These are phyloP conservation scores for Speleostelium caveatum DNA, from an alignment of 78 protist genomes.

Conservation along the genomic window DNA sequence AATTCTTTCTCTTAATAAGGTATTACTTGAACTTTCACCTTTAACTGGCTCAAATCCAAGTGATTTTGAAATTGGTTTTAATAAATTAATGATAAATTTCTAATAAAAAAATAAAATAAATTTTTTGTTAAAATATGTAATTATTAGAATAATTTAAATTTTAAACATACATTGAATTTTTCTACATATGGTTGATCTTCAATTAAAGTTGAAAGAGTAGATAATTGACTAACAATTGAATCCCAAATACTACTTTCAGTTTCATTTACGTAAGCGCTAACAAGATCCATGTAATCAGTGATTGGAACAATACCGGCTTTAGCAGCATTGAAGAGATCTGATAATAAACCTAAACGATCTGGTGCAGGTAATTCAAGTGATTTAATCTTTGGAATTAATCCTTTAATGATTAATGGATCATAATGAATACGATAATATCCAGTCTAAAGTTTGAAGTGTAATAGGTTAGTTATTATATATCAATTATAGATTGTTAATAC, in stretches of 20 bases:
- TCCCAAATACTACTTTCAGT: conserved; percentile 72
- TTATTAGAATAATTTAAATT: background rate
- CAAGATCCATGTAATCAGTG: conserved; percentile 56
- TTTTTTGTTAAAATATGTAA: background rate
- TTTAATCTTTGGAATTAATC: conserved; percentile 6
- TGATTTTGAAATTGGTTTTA: conserved; percentile 41
- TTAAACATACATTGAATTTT: conserved; percentile 18
- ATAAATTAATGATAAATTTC: conserved; percentile 18
- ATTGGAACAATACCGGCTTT: conserved; percentile 23
- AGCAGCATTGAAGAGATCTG: background rate
- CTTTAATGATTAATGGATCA: conserved; percentile 4
- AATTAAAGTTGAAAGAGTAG: background rate
- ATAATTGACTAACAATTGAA: conserved; percentile 1
- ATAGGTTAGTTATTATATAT: too few relatives aligned
- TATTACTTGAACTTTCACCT: conserved; percentile 28
- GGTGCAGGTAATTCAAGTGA: conserved; percentile 16
- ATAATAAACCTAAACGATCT: conserved; percentile 6
- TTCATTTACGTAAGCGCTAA: conserved; percentile 34
- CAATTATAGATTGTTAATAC: too few relatives aligned
- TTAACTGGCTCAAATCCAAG: conserved; percentile 53
- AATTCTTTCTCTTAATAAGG: conserved; percentile 40
- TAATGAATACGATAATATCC: conserved; percentile 87
- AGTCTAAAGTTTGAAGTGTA: too few relatives aligned
- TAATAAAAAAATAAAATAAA: background rate
- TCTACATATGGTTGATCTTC: conserved; percentile 7